Percentiles rank a stretch among this genome's conserved stretches.
phyloP scores from a whole-genome alignment of 2,329 filamentous ascomycete species.

The Lecanosticta acicola region DNA sequence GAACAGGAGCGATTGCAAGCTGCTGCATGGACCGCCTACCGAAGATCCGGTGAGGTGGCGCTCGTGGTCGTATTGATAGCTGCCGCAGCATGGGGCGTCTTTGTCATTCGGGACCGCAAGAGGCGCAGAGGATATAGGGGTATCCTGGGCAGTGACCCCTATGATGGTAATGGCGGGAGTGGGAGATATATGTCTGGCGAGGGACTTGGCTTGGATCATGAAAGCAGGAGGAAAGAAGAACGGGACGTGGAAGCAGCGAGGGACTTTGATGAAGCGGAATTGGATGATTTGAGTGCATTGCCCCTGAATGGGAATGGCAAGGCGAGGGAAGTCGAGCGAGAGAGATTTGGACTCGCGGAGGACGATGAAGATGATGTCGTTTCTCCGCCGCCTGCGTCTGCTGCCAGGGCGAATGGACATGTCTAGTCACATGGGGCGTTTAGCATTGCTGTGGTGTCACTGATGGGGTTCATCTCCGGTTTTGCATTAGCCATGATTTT shows the following conservation, averaged over 20 bases:
- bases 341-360: slow-evolving; percentile 20
- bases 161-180: slow-evolving; percentile 37
- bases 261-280: slow-evolving; percentile 57
- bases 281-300: slow-evolving; percentile 42
- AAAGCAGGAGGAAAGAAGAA: slow-evolving; percentile 34
- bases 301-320: neutral
- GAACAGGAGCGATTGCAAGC: slow-evolving; percentile 70
- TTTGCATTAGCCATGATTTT: no score
- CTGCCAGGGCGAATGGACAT: slow-evolving; percentile 12
- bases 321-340: slow-evolving; percentile 1
- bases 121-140: slow-evolving; percentile 43
- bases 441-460: neutral
- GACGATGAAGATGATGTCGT: slow-evolving; percentile 18
- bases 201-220: slow-evolving; percentile 36
- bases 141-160: slow-evolving; percentile 33
- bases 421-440: no score
- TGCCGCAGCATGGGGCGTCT: slow-evolving; percentile 68
- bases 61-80: slow-evolving; percentile 74
- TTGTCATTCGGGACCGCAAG: slow-evolving; percentile 54
- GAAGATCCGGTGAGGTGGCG: slow-evolving; percentile 78
- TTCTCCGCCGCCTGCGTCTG: slow-evolving; percentile 2
- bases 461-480: no score
- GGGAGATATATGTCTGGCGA: slow-evolving; percentile 34
- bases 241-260: slow-evolving; percentile 53
- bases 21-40: slow-evolving; percentile 84